Base-by-base conservation (phyloP, 805 yeast genomes). In the Peterozyma toletana region DNA sequence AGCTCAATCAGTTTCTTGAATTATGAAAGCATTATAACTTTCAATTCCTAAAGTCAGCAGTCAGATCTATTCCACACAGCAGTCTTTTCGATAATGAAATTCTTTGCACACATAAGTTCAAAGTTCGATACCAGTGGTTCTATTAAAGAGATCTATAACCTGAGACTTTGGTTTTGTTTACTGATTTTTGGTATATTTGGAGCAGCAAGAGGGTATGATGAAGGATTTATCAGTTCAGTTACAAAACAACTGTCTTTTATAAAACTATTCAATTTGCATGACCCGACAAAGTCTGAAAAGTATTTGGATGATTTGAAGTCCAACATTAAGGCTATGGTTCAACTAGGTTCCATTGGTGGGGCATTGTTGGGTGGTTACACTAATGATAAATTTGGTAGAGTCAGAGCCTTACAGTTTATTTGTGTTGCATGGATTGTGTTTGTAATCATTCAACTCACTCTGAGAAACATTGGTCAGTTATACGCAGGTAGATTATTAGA, bases 291-390 rank as follows among this genome's bases (percentile, higher is more conserved):
- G 48, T 40, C 71, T 3, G 59, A 49, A 3, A 33, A 54, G 5
- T 55, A 65, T 11, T 36, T 69, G n/a, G 80, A 80, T 5, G 62
- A 71, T 48, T 55, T 72, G 48, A 67, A 67, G 48, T 72, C 80
- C 5, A 77, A 75, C 53, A 77, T 77, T 51, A 67, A 76, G 3
- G 63, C 80, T 5, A 78, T 78, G 82, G 82, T 77, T 9, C 79
- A 73, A 51, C 54, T 77, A 30, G 80, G 80, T 3, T 45, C 48
- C 30, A 67, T 76, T 35, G 79, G 73, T 35, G 83, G 83, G 14
- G 62, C 79, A 17, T 42, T 76, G 11, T 41, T 76, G 17, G 75
- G 80, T 1, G 66, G 70, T 54, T 68, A 62, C 45, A 53, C 73
- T 1, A 73, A 70, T 34, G 83, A 78, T 51, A 62, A 60, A 38